These are phyloP conservation scores for Globisporangium lucens DNA, from an alignment of 352 stramenopile species.

Conservation along the genomic window DNA sequence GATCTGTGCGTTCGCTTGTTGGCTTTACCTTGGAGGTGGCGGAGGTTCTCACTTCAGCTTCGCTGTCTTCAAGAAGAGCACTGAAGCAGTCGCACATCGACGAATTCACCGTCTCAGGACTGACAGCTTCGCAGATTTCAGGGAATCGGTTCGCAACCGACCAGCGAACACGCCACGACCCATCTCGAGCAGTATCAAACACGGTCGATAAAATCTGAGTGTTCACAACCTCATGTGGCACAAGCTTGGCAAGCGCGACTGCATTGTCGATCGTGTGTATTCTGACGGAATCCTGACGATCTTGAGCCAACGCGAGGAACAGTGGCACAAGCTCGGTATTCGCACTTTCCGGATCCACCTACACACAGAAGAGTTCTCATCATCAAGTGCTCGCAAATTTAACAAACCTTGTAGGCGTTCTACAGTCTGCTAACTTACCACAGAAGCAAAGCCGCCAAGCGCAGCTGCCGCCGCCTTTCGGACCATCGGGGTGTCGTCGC, in stretches of 20 bases:
- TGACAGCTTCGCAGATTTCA: conserved; percentile 89
- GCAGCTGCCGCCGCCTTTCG: conserved; percentile 88
- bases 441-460: conserved; percentile 85
- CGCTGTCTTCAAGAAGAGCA: conserved; percentile 94
- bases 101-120: conserved; percentile 58
- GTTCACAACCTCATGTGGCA: conserved; percentile 63
- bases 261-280: conserved; percentile 98
- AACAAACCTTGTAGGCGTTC: not conserved
- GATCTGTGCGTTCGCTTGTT: not conserved
- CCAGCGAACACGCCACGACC: conserved; percentile 98
- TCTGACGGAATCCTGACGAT: conserved; percentile 96
- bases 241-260: conserved; percentile 90
- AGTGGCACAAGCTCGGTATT: conserved; percentile 79
- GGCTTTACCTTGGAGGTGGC: conserved; percentile 90
- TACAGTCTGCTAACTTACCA: conserved; percentile 24
- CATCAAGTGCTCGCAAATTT: not conserved
- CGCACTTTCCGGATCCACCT: conserved; percentile 65
- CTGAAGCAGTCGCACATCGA: conserved; percentile 89
- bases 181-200: conserved; percentile 91
- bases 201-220: conserved; percentile 89
- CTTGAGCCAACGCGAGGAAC: conserved; percentile 79
- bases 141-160: conserved; percentile 96
- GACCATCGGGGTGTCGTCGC: conserved; percentile 98
- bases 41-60: conserved; percentile 95
- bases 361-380: not conserved